Conservation (phyloP, 495 filamentous ascomycete species). For the Hyaloscypha bicolor region DNA sequence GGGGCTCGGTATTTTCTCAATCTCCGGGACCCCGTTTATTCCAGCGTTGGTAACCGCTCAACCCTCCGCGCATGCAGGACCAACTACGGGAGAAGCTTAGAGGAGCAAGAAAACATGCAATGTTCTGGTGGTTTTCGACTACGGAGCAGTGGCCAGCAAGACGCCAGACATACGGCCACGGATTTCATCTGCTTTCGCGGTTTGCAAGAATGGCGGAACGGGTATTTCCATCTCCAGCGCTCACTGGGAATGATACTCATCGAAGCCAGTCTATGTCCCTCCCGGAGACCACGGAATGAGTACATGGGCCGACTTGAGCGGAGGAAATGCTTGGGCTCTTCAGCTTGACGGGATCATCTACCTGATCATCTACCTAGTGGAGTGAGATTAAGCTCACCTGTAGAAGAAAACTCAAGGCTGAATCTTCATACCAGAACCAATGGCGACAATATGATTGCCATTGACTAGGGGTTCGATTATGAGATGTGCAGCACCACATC, state of each 20-base stretch:
- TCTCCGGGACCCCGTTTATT: constrained; percentile 5
- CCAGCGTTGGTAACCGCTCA: constrained; percentile 35
- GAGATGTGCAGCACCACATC: constrained; percentile 53
- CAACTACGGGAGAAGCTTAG: constrained; percentile 34
- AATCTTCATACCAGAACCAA: constrained; percentile 35
- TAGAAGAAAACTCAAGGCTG: not conserved
- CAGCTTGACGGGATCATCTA: constrained; percentile 53
- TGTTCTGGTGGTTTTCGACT: constrained; percentile 50
- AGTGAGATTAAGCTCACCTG: not conserved
- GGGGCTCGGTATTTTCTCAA: constrained; percentile 10
- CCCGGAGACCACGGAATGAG: constrained; percentile 41
- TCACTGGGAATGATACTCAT: not conserved
- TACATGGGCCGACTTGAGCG: constrained; percentile 28
- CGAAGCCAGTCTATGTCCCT: constrained; percentile 43
- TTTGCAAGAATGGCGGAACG: constrained; percentile 40
- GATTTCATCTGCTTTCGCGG: constrained; percentile 49
- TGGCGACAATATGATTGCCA: constrained; percentile 54
- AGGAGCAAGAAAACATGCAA: constrained; percentile 44
- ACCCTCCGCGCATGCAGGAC: constrained; percentile 47
- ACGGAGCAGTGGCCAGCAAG: constrained; percentile 50
- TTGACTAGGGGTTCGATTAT: constrained; percentile 48
- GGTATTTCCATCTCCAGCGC: constrained; percentile 12
- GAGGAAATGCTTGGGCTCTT: constrained; percentile 45
- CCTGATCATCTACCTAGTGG: not conserved
- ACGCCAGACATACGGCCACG: constrained; percentile 50